Base-by-base conservation (phyloP, 2,329 filamentous ascomycete genomes). In the Sporothrix brunneoviolacea region DNA sequence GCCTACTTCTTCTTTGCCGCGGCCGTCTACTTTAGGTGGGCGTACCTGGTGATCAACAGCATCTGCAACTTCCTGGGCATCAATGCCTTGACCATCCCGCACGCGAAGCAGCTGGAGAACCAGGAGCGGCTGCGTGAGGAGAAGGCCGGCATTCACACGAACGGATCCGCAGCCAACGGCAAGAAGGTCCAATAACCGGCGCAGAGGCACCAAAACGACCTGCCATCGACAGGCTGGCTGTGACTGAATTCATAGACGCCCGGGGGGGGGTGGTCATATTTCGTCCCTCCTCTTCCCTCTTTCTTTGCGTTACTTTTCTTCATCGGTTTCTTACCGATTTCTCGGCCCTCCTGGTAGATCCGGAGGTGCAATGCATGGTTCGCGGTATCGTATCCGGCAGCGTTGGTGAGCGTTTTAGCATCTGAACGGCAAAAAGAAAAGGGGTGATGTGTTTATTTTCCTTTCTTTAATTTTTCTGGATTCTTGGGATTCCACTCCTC, bases 61-160 rank as follows among this genome's bases (percentile, higher is more conserved):
- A 97, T 98, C 61, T 97, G 93, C 70, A 77, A 84, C 49, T 97
- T 87, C 69, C 73, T 98, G 21, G 90, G 88, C 55, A 98, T 98
- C 73, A 93, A 91, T 63, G 95, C 91, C 62, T 71, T 98, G 58
- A 97, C 91, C 1, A 96, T 98, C 54, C 81, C 81, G 10, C 65
- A 68, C 56, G 74, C 78, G 57, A 83, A 83, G 70, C 77, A 79
- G 64, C 59, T 70, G 42, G 76, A 75, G 59, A 80, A 80, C 61
- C 67, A 70, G 64, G 62, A 65, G 56, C 72, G 70, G n/a, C 62
- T 58, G 16, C 49, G 57, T 32, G 59, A 64, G 50, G 54, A 58
- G 52, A 55, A 53, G 47, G 57, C 32, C 8, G 35, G 41, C 4
- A 28, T 57, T 58, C 18, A 56, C 65, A 28, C 53, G 50, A 64